phyloP scores from a whole-genome alignment of 345 rosid genomes.

The Salix viminalis region DNA sequence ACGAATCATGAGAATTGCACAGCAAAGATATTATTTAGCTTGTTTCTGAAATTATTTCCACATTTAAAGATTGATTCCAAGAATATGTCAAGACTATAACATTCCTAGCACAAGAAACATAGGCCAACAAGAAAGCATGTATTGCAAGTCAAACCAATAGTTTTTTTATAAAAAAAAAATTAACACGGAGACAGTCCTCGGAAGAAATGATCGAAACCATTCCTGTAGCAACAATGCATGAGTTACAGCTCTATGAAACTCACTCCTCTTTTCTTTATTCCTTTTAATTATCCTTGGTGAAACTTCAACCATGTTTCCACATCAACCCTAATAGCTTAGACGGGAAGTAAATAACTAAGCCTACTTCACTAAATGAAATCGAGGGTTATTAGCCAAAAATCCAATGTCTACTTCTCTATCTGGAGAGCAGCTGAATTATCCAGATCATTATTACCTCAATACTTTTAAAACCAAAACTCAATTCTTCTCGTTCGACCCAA shows the following conservation, averaged over 20 bases:
- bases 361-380: neutral
- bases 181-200: neutral
- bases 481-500: constrained; percentile 54
- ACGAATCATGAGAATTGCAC: neutral
- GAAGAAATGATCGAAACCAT: neutral
- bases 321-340: neutral
- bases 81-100: neutral
- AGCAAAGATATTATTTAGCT: neutral
- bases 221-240: neutral
- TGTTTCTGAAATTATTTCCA: neutral
- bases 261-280: constrained; percentile 7
- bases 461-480: constrained; percentile 20
- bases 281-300: neutral
- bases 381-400: neutral
- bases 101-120: neutral
- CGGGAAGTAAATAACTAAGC: neutral
- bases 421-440: neutral
- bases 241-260: neutral
- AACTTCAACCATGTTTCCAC: neutral
- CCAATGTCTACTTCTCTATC: neutral
- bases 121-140: neutral
- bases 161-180: neutral
- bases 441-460: constrained; percentile 15
- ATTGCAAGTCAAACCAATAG: neutral
- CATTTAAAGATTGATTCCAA: neutral